Conservation (phyloP, 2,329 filamentous ascomycete genomes). For the Fusarium piperis region DNA sequence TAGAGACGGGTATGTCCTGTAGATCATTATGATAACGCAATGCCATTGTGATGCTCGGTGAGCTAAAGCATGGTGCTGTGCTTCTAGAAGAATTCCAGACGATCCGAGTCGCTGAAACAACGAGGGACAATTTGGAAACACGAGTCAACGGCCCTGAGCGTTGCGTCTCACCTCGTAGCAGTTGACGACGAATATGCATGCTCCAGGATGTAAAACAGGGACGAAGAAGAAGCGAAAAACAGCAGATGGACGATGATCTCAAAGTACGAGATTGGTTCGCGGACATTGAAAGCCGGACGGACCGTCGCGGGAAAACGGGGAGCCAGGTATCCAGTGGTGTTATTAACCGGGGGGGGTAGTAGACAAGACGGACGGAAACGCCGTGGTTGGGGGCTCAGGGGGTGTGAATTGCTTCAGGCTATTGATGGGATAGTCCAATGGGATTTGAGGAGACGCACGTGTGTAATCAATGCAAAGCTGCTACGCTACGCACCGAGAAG, state of each 20-base stretch:
- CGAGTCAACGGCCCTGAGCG: not conserved
- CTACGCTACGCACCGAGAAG: not conserved
- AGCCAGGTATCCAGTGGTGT: not conserved
- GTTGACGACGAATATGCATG: too few species aligned
- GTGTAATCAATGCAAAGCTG: not conserved
- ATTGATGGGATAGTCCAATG: not conserved
- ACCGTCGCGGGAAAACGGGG: conserved; percentile 8
- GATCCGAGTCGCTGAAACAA: conserved; percentile 24
- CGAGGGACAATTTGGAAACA: not conserved
- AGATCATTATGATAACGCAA: not conserved
- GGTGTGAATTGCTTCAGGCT: not conserved
- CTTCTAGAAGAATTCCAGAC: conserved; percentile 34
- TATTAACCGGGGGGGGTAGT: not conserved
- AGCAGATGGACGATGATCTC: conserved; percentile 15
- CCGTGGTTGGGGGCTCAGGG: not conserved
- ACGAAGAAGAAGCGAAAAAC: conserved; percentile 7
- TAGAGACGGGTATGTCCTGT: not conserved
- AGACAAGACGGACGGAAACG: not conserved
- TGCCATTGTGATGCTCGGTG: not conserved
- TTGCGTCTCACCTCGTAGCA: not conserved
- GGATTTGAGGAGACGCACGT: not conserved
- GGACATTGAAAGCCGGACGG: conserved; percentile 28
- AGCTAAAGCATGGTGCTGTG: not conserved
- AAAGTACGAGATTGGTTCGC: conserved; percentile 24
- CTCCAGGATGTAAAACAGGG: not conserved